Evolutionary conservation across 805 yeast species (phyloP).

Genomic region (Candida orba): DNA sequence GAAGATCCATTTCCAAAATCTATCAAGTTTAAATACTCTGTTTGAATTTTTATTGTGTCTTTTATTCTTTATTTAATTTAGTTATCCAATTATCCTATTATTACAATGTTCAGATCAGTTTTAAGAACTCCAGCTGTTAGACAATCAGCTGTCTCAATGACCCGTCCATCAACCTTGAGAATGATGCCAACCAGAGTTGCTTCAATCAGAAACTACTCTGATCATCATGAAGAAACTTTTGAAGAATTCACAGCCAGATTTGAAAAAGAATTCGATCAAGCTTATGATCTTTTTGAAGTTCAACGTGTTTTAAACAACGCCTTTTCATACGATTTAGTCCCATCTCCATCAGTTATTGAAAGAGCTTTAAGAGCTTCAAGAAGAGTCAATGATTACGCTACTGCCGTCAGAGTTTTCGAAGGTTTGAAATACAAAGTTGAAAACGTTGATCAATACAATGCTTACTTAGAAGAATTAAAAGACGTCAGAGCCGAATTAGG

Average conservation of each 20-base stretch:
- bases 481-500: slow-evolving; percentile 90
- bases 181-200: slow-evolving; percentile 11
- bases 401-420: slow-evolving; percentile 97
- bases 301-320: slow-evolving; percentile 96
- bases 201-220: slow-evolving; percentile 63
- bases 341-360: slow-evolving; percentile 93
- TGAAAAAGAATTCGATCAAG: slow-evolving; percentile 94
- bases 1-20: not conserved
- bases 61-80: no score
- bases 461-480: slow-evolving; percentile 91
- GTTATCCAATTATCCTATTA: not conserved
- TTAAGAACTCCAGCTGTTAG: slow-evolving; percentile 18
- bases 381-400: slow-evolving; percentile 97
- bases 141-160: slow-evolving; percentile 11
- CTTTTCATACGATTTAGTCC: slow-evolving; percentile 97
- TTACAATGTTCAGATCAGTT: slow-evolving; percentile 13
- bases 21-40: no score
- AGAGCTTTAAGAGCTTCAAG: slow-evolving; percentile 96
- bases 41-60: no score
- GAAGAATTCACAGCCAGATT: slow-evolving; percentile 88
- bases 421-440: slow-evolving; percentile 96
- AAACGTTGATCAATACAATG: slow-evolving; percentile 87
- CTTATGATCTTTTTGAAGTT: slow-evolving; percentile 80
- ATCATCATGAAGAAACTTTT: slow-evolving; percentile 82
- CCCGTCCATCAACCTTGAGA: slow-evolving; percentile 14